Percentiles rank a stretch among this genome's conserved stretches.
Evolutionary conservation across 805 yeast species (phyloP).

Genomic region (Wickerhamiella sorbophila): DNA sequence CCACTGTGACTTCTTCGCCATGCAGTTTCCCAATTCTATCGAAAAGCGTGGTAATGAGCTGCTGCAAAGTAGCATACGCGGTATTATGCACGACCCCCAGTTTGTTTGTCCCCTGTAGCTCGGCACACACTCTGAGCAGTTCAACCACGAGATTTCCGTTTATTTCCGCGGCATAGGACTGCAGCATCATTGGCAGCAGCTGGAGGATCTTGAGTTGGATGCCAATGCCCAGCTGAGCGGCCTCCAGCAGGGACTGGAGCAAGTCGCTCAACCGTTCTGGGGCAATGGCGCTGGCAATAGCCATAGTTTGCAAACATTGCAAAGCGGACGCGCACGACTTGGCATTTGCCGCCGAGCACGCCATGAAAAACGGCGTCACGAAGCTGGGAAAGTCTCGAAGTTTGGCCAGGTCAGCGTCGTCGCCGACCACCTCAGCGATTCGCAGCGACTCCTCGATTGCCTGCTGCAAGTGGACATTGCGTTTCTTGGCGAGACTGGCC

Average conservation of each 20-base stretch:
- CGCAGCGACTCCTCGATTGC: constrained; percentile 15
- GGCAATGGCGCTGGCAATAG: constrained; percentile 42
- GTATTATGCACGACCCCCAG: constrained; percentile 72
- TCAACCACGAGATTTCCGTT: constrained; percentile 42
- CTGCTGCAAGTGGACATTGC: constrained; percentile 50
- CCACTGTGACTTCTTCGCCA: constrained; percentile 15
- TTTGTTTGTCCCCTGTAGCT: constrained; percentile 53
- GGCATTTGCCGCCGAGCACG: constrained; percentile 62
- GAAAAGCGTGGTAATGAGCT: constrained; percentile 61
- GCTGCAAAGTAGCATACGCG: constrained; percentile 87
- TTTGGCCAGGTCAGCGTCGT: constrained; percentile 6
- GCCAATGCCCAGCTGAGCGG: constrained; percentile 62
- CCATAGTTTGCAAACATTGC: constrained; percentile 52
- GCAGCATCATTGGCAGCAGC: constrained; percentile 60
- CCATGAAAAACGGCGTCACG: constrained; percentile 52
- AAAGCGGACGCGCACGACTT: constrained; percentile 59
- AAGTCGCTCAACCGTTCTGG: constrained; percentile 36
- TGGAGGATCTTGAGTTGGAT: constrained; percentile 79
- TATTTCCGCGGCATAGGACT: constrained; percentile 42
- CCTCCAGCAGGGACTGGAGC: constrained; percentile 54
- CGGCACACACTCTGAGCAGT: constrained; percentile 53
- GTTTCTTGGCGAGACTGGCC: constrained; percentile 54
- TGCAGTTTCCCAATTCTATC: constrained; percentile 41
- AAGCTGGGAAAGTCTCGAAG: constrained; percentile 33
- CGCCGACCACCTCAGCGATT: constrained; percentile 10